phyloP scores from a whole-genome alignment of 768 basidiomycete genomes.

The Mycena metata region DNA sequence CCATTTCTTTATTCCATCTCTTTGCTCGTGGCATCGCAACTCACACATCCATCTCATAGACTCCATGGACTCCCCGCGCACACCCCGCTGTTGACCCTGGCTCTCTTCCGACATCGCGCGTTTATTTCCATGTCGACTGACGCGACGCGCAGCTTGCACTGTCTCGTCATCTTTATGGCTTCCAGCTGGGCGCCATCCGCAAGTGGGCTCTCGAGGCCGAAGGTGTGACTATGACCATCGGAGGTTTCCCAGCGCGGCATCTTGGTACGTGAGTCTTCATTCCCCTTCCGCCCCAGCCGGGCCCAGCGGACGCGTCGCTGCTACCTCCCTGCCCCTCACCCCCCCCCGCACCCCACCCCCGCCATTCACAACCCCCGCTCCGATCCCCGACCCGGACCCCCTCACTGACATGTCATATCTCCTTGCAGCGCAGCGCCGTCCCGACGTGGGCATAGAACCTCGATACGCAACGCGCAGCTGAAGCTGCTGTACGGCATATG shows the following conservation, averaged over 20 bases:
- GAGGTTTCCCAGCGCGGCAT: slow-evolving; percentile 87
- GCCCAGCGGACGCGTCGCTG: slow-evolving; percentile 26
- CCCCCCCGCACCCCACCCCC: too few species aligned
- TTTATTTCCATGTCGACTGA: neutral
- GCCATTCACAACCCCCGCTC: too few species aligned
- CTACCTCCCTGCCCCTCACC: neutral
- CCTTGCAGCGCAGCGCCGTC: slow-evolving; percentile 74
- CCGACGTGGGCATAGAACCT: slow-evolving; percentile 81
- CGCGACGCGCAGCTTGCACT: slow-evolving; percentile 70
- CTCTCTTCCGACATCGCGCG: slow-evolving; percentile 74
- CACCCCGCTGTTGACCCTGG: slow-evolving; percentile 74
- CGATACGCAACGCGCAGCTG: slow-evolving; percentile 58
- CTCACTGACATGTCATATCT: neutral
- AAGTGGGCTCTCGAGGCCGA: slow-evolving; percentile 77
- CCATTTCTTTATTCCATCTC: slow-evolving; percentile 1
- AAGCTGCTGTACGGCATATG: too few species aligned
- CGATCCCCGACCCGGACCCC: neutral
- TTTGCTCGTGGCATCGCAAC: neutral
- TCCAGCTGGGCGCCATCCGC: slow-evolving; percentile 76
- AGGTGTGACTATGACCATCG: slow-evolving; percentile 78
- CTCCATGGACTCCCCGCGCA: slow-evolving; percentile 72
- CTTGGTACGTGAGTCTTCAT: slow-evolving; percentile 56
- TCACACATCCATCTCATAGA: slow-evolving; percentile 54
- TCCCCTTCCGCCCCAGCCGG: slow-evolving; percentile 37
- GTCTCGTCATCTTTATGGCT: slow-evolving; percentile 78